These are phyloP conservation scores for Talaromyces sp. DNA, from an alignment of 2,329 filamentous ascomycete genomes.

Conservation along the genomic window DNA sequence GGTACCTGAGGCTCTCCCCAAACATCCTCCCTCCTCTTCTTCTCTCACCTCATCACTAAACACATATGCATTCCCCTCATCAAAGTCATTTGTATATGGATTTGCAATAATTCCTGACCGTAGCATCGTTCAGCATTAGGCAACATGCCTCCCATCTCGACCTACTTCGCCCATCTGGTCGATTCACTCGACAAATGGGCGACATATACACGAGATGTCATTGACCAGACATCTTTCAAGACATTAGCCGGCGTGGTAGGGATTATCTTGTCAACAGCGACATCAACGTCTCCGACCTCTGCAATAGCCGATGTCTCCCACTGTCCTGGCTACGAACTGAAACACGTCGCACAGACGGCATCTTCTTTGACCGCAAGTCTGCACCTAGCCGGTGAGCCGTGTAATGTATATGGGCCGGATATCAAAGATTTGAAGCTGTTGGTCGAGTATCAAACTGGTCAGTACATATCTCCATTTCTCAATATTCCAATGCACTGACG, in stretches of 20 bases:
- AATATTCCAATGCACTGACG: slow-evolving; percentile 22
- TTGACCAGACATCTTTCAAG: slow-evolving; percentile 15
- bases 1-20: slow-evolving; percentile 2
- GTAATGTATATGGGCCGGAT: slow-evolving; percentile 61
- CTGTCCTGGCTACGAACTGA: slow-evolving; percentile 41
- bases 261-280: slow-evolving; percentile 9
- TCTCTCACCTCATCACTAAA: background rate
- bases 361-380: slow-evolving; percentile 60
- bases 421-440: slow-evolving; percentile 56
- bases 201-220: slow-evolving; percentile 10
- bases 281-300: background rate
- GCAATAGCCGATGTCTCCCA: background rate
- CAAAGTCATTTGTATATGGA: background rate
- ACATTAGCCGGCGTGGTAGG: slow-evolving; percentile 13
- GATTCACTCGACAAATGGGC: slow-evolving; percentile 10
- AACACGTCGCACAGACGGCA: slow-evolving; percentile 30
- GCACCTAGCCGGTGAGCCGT: slow-evolving; percentile 64
- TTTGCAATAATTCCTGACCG: background rate
- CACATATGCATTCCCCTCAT: background rate
- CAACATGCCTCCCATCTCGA: slow-evolving; percentile 11
- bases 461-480: slow-evolving; percentile 29
- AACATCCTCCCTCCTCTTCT: background rate
- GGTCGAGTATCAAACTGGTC: slow-evolving; percentile 63
- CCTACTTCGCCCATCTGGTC: slow-evolving; percentile 8
- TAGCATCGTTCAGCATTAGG: background rate